Conservation (phyloP, 768 basidiomycete species). For the Boletus vermiculosoides region DNA sequence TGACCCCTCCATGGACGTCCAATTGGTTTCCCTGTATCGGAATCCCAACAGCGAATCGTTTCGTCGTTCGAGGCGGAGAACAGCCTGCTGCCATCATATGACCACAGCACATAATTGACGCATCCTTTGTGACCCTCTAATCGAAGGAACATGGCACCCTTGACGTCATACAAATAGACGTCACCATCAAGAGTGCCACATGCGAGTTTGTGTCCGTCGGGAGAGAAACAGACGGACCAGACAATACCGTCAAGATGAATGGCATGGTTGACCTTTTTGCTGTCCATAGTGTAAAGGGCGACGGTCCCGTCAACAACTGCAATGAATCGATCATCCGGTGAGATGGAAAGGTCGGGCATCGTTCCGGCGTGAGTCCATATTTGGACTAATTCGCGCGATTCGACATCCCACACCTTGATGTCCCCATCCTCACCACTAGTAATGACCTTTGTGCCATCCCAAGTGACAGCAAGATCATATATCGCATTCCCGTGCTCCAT, state of each 20-base stretch:
- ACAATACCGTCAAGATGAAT: too few relatives aligned
- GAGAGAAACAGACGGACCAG: neutral
- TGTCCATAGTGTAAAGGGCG: neutral
- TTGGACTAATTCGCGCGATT: neutral
- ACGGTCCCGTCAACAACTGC: neutral
- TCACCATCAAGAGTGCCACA: neutral
- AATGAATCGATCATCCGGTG: neutral
- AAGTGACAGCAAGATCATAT: too few relatives aligned
- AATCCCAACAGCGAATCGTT: constrained; percentile 10
- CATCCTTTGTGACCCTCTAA: too few relatives aligned
- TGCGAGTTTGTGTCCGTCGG: constrained; percentile 1
- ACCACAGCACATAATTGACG: neutral
- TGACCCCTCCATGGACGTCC: constrained; percentile 19
- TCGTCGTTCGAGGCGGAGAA: neutral
- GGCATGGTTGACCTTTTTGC: neutral
- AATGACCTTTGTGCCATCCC: constrained; percentile 1
- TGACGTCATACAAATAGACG: neutral
- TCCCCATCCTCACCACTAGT: neutral
- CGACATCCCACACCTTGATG: neutral
- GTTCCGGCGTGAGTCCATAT: neutral
- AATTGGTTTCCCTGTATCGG: neutral
- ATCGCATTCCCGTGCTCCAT: too few relatives aligned
- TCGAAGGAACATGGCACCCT: too few relatives aligned
- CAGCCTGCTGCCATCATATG: neutral
- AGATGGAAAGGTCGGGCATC: neutral